Conservation (phyloP, 306 rosid species). For the Citrullus colocynthis region DNA sequence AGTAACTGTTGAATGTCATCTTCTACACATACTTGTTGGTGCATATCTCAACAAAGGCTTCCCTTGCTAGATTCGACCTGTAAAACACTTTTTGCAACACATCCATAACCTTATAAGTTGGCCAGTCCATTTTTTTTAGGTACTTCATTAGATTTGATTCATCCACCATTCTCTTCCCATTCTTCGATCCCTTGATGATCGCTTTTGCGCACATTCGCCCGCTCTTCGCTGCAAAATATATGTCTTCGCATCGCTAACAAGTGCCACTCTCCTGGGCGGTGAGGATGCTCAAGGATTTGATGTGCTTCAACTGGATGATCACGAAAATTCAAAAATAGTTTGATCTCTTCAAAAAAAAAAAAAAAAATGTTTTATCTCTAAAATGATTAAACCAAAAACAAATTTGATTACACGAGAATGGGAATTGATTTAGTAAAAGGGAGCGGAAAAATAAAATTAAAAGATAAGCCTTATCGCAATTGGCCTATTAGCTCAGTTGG, state of each 20-base stretch:
- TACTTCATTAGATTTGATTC: constrained; percentile 82
- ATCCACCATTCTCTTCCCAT: constrained; percentile 87
- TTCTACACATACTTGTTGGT: constrained; percentile 93
- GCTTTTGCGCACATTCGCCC: constrained; percentile 98
- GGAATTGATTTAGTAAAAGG: too few species aligned
- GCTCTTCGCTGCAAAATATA: constrained; percentile 96
- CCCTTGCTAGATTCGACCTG: constrained; percentile 90
- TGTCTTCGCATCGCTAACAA: constrained; percentile 96
- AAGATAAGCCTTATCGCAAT: not conserved
- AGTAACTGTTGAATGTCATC: constrained; percentile 93
- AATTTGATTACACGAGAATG: too few species aligned
- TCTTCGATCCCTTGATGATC: constrained; percentile 73
- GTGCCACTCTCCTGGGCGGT: constrained; percentile 75
- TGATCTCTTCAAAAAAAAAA: too few species aligned
- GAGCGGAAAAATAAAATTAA: too few species aligned
- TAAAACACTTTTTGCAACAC: constrained; percentile 96
- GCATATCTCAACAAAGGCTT: constrained; percentile 99
- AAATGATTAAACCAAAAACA: too few species aligned
- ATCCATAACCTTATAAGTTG: constrained; percentile 92
- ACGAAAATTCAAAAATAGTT: too few species aligned
- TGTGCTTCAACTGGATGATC: constrained; percentile 75
- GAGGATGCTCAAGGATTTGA: constrained; percentile 87
- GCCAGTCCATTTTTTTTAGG: constrained; percentile 99
- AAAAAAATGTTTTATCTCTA: too few species aligned
- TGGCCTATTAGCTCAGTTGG: constrained; percentile 1